Evolutionary conservation across 1,284 basidiomycete species (phyloP).

Genomic region (Ceratobasidium sp.): DNA sequence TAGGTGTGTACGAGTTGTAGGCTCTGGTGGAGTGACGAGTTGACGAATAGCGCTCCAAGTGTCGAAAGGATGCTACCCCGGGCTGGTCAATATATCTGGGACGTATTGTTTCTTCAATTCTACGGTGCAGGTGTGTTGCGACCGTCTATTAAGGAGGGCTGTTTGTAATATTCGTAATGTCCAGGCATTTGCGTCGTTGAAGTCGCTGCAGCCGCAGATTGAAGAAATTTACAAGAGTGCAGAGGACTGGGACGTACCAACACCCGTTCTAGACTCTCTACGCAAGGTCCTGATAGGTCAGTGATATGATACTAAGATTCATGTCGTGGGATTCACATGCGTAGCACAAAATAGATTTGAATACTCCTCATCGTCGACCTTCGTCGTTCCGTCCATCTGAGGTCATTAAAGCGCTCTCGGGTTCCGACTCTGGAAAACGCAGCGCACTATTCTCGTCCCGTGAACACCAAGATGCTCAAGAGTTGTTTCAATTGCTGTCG

Average conservation of each 20-base stretch:
- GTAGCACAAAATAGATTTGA: constrained; percentile 60
- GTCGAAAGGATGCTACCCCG: constrained; percentile 67
- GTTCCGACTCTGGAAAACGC: constrained; percentile 54
- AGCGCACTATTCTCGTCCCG: constrained; percentile 78
- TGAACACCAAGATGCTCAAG: constrained; percentile 95
- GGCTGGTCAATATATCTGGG: constrained; percentile 91
- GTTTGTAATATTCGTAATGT: constrained; percentile 35
- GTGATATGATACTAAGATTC: constrained; percentile 43
- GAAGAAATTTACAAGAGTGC: constrained; percentile 74
- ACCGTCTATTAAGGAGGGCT: constrained; percentile 25
- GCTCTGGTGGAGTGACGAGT: not conserved
- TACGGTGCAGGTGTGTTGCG: constrained; percentile 74
- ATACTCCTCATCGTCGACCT: constrained; percentile 66
- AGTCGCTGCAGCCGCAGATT: constrained; percentile 76
- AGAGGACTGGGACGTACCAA: constrained; percentile 74
- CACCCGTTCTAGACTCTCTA: constrained; percentile 82
- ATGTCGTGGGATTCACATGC: constrained; percentile 23
- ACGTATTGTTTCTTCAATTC: constrained; percentile 97
- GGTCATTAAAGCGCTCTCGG: constrained; percentile 72
- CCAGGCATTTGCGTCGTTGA: constrained; percentile 82
- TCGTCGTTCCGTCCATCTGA: constrained; percentile 70
- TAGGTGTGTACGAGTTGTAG: not conserved
- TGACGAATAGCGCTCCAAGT: not conserved
- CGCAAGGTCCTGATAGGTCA: constrained; percentile 69
- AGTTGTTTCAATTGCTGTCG: constrained; percentile 89